phyloP scores from a whole-genome alignment of 768 basidiomycete species.

The Tulasnella sp. region DNA sequence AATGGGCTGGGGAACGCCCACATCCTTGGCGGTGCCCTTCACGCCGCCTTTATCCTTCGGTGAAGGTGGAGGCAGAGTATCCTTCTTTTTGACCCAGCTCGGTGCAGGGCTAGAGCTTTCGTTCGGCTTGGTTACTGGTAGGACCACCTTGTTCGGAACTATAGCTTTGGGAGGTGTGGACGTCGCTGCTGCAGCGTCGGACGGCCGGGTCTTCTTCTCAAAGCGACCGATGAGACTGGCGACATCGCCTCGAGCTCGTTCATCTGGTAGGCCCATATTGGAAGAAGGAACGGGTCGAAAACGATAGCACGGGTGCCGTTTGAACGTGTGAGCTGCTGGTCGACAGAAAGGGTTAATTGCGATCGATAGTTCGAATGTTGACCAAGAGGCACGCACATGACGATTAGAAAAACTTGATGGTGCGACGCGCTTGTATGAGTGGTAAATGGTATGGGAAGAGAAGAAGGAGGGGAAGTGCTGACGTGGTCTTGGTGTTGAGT shows the following conservation, averaged over 20 bases:
- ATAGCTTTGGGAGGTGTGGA: background rate
- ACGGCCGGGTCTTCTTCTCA: conserved; percentile 73
- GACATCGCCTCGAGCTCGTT: conserved; percentile 79
- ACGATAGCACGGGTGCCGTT: background rate
- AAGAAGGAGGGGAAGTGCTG: background rate
- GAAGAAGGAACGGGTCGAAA: background rate
- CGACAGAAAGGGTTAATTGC: conserved; percentile 4
- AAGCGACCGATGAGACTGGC: conserved; percentile 89
- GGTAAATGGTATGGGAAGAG: background rate
- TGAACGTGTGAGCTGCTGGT: background rate
- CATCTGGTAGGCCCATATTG: conserved; percentile 69
- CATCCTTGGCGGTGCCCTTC: conserved; percentile 34
- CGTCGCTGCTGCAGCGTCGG: conserved; percentile 41
- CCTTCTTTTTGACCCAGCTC: conserved; percentile 22
- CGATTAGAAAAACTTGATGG: background rate
- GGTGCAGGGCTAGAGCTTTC: background rate
- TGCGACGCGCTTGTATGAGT: background rate
- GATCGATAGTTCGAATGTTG: conserved; percentile 12
- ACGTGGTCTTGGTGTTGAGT: background rate
- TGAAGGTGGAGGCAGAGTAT: background rate
- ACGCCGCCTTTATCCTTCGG: conserved; percentile 20
- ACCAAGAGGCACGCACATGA: background rate
- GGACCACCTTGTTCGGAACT: background rate
- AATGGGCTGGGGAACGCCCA: conserved; percentile 37
- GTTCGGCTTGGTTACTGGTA: background rate